Base-by-base conservation (phyloP, 495 filamentous ascomycete genomes). In the Pseudoneurospora amorphoporcata region DNA sequence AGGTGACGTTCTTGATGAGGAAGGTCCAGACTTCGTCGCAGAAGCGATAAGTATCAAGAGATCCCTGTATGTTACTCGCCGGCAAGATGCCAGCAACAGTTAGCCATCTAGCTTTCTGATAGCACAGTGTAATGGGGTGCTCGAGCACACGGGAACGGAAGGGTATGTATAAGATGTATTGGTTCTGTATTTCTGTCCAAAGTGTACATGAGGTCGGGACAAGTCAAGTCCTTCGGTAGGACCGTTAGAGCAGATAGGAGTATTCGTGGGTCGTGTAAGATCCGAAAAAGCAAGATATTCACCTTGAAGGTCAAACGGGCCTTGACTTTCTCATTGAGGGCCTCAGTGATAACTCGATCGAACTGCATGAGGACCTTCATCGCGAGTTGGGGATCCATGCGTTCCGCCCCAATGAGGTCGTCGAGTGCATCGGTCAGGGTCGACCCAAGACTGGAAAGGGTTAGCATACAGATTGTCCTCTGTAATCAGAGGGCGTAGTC, bases 21-120 rank as follows among this genome's bases (percentile, higher is more conserved):
- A 99, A 99, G 2, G 96, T 99, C 96, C 96, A 99, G 70, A 99
- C 96, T 84, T 99, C 96, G 82, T 99, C 96, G 86, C 96, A 99
- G 87, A 98, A 99, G 76, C 96, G 93, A 86, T 99, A 99, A 39
- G 96, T 99, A 81, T 99, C 95, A 68, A 99, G 90, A 76, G 96
- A 94, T 39, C 95, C 96, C 95, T 99, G 78, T 72, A 32, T 35
- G 53, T 65, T 65, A 35, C 32, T 65, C 53, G 53, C 53, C 53
- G 53, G 53, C 53, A 65, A 45, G 14, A 17, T 65, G 53, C 53
- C 53, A 65, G 29, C 53, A 32, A 65, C 7, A 16, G 53, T 65
- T 65, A 65, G 53, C 29, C 29, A 65, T 17, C 53, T 16, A 37
- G 14, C 6, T 16, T 17, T 35, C 14, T 35, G 3, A 6, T 17